These are phyloP conservation scores for Dryas octopetala DNA, from an alignment of 306 rosid species.

Conservation along the genomic window DNA sequence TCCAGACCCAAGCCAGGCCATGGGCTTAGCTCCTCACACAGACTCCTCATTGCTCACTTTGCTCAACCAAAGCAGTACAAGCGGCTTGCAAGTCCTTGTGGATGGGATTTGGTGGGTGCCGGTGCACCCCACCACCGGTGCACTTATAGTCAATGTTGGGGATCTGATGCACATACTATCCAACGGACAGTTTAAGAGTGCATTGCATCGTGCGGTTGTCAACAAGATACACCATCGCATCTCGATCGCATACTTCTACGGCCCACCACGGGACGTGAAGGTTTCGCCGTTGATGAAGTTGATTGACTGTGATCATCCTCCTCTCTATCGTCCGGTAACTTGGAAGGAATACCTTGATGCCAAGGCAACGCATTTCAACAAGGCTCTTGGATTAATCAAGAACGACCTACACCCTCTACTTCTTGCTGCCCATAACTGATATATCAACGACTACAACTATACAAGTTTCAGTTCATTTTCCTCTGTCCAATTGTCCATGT, in stretches of 20 bases:
- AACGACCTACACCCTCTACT: background rate
- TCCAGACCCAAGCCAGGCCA: conserved; percentile 44
- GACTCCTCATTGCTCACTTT: conserved; percentile 57
- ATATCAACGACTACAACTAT: no score
- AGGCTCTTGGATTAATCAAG: conserved; percentile 30
- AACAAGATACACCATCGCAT: conserved; percentile 27
- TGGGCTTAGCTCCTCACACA: conserved; percentile 59
- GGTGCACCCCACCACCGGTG: conserved; percentile 31
- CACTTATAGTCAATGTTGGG: conserved; percentile 46
- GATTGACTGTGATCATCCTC: conserved; percentile 25
- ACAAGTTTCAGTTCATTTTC: no score
- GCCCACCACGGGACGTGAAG: conserved; percentile 35
- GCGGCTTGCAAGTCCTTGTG: conserved; percentile 37
- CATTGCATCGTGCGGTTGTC: conserved; percentile 44
- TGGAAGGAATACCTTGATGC: conserved; percentile 45
- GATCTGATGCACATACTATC: conserved; percentile 50
- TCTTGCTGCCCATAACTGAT: no score
- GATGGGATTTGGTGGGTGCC: conserved; percentile 42
- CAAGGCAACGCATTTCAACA: conserved; percentile 36
- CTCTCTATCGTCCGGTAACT: conserved; percentile 33
- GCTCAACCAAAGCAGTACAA: conserved; percentile 27
- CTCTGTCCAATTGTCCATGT: no score
- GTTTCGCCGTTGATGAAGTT: conserved; percentile 35
- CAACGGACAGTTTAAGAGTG: conserved; percentile 39
- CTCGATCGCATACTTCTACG: conserved; percentile 41